Evolutionary conservation across 371 early-diverging fungal species (phyloP), one percentile per base, ranked within the genome.

Genomic region (Haplosporangium sp.): DNA sequence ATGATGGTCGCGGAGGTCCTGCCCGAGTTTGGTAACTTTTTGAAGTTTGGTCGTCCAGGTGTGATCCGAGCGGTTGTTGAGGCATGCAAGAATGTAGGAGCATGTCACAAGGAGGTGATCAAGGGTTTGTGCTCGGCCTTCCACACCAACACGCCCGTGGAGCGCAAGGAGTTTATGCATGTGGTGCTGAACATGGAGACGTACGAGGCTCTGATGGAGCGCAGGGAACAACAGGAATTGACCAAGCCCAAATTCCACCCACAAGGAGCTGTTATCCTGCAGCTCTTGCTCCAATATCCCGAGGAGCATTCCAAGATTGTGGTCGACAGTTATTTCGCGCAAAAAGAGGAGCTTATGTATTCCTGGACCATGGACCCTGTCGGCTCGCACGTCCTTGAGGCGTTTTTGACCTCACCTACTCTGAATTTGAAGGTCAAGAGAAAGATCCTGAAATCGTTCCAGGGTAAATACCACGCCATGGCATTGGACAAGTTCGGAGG

Each of bases 401-500:
- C 90, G 0, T 84, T 95, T 52, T 58, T 95, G 42, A 59, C 83
- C 0, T 87, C 90, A 9, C 74, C 84, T 0, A 81, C 85, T 16
- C 81, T 93, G 23, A 84, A 85, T 37, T 55, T 72, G 5, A 90
- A 89, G 61, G 84, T 88, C 55, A 93, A 93, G 72, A 87, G 90
- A 65, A 89, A 89, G 81, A 81, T 94, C 12, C 61, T 93, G 18
- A 83, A 85, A 63, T 83, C 83, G 59, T 85, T 92, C 61, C 57
- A 82, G 18, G 88, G 87, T 8, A 81, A 83, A 55, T 92, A 86
- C 69, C 87, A 86, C 41, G 74, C 80, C 7, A 68, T 94, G 48
- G 91, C 93, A 5, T 71, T 83, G 55, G 93, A 95, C 71, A 90
- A 90, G 67, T 95, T 88, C 70, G 95, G 94, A 43, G 90, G 92